Base-by-base conservation (phyloP, 1,284 basidiomycete species). In the Ceraceosorus bombacis region DNA sequence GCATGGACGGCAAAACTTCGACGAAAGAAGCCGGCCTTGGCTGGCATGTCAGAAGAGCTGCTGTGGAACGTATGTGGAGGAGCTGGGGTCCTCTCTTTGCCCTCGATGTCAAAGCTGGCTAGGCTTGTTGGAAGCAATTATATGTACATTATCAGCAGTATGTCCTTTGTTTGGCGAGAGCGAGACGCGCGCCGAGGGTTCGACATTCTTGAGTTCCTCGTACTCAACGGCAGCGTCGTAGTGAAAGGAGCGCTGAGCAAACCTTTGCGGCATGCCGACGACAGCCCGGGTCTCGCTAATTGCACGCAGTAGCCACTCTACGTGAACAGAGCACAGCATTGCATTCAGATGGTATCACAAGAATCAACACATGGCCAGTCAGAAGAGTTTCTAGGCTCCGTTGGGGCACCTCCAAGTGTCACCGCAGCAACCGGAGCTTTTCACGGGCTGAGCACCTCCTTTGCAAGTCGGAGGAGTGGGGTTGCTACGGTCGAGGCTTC, bases 11-110 rank as follows among this genome's bases (percentile, higher is more conserved):
- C 85, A 51, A 80, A 80, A 48, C 87, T 88, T 70, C 91, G 91
- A 78, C 76, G 89, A 70, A 79, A 82, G 7, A 36, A 13, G 10
- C 40, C 15, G 51, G 60, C n/a, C 7, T 53, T 17, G 54, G 55
- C 37, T 51, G 62, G 51, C 41, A 43, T 12, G 48, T 51, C 13
- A 54, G 65, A 13, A 53, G 59, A n/a, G 54, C 43, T 17, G 86
- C 92, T 5, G 81, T 95, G 5, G 85, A 91, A 64, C 80, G 91
- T 67, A 94, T 95, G 85, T 95, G 91, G 91, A 84, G 87, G 64
- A 86, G 84, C 61, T 95, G 90, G 90, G 66, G 70, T 2, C 38
- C 53, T 9, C 15, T 62, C 8, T 41, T 68, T 40, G n/a, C 40
- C 15, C 54, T 59, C 5, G 17, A 15, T 3, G 54, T 4, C 15